phyloP scores from a whole-genome alignment of 2,329 filamentous ascomycete species.

The Cladophialophora chaetospira region DNA sequence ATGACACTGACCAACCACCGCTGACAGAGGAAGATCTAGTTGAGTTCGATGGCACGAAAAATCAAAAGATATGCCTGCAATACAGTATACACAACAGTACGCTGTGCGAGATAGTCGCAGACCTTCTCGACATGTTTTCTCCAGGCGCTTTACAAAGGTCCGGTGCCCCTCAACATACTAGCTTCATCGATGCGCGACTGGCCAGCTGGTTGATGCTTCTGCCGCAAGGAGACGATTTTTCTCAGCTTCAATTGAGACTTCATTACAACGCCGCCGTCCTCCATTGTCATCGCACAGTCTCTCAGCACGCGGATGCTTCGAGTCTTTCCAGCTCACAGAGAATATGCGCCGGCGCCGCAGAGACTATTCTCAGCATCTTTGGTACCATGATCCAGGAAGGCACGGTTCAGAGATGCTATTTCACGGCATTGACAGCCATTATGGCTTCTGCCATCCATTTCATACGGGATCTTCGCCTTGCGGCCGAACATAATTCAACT shows the following conservation, averaged over 20 bases:
- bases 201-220: conserved; percentile 7
- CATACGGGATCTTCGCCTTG: neutral
- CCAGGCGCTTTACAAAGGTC: neutral
- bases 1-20: conserved; percentile 38
- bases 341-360: neutral
- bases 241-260: conserved; percentile 13
- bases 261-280: conserved; percentile 19
- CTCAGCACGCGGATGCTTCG: neutral
- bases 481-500: neutral
- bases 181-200: neutral
- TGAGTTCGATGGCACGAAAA: conserved; percentile 52
- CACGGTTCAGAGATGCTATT: neutral
- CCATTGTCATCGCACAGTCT: neutral
- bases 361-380: conserved; percentile 10
- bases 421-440: conserved; percentile 4
- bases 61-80: conserved; percentile 47
- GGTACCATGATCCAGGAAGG: neutral
- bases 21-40: conserved; percentile 51
- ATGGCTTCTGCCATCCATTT: conserved; percentile 7
- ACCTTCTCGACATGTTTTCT: conserved; percentile 23
- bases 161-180: neutral
- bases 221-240: conserved; percentile 2
- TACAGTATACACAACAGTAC: conserved; percentile 53
- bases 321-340: neutral
- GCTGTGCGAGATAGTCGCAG: conserved; percentile 53